A percentile compares a stretch with the other conserved stretches of the same genome.
phyloP scores from a whole-genome alignment of 2,329 filamentous ascomycete species.

The Aspergillus caelatus region DNA sequence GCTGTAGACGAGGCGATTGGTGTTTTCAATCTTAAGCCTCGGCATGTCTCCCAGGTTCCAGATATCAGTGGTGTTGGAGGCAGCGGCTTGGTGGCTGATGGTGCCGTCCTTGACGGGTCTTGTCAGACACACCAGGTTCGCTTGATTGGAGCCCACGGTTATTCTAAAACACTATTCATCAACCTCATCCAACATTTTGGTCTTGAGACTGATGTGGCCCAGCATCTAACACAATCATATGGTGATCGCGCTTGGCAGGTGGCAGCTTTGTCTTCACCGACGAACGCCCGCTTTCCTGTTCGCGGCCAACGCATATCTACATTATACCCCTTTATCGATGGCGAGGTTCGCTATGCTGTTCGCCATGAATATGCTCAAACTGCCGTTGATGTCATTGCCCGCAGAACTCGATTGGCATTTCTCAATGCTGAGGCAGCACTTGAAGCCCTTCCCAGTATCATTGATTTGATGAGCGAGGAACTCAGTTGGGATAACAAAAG shows the following conservation, averaged over 20 bases:
- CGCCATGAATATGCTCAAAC: constrained; percentile 90
- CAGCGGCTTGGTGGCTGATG: constrained; percentile 70
- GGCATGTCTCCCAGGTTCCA: constrained; percentile 61
- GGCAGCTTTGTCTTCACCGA: constrained; percentile 75
- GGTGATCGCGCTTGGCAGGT: constrained; percentile 93
- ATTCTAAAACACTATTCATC: constrained; percentile 90
- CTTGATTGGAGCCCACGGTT: constrained; percentile 81
- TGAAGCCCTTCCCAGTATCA: constrained; percentile 79
- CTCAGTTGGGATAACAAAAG: constrained; percentile 74
- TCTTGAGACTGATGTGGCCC: constrained; percentile 87
- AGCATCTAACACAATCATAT: constrained; percentile 84
- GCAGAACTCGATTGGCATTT: constrained; percentile 83
- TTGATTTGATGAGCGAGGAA: constrained; percentile 87
- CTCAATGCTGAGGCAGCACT: constrained; percentile 88
- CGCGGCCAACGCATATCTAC: constrained; percentile 77
- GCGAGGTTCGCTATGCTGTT: constrained; percentile 86
- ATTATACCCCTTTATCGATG: constrained; percentile 88
- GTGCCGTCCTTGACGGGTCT: constrained; percentile 68
- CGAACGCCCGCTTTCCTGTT: constrained; percentile 77
- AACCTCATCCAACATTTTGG: constrained; percentile 93
- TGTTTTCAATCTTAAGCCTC: constrained; percentile 65
- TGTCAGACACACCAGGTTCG: constrained; percentile 85
- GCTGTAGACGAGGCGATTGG: constrained; percentile 79
- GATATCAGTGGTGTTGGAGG: constrained; percentile 72
- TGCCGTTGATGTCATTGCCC: constrained; percentile 82